phyloP scores from a whole-genome alignment of 208 protist genomes.

The Leishmania amazonensis region DNA sequence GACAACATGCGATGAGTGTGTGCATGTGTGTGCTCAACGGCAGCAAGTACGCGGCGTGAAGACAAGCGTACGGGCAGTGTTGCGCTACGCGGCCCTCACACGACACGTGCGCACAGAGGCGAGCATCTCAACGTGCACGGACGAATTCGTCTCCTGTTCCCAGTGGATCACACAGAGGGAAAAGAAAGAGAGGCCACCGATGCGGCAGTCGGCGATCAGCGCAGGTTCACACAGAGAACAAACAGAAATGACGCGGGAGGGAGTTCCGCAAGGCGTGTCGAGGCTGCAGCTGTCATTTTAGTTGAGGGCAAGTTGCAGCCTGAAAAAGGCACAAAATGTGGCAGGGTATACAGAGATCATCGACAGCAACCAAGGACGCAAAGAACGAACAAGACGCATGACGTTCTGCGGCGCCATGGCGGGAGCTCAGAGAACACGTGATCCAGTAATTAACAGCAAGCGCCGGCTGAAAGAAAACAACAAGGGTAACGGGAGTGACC shows the following conservation, averaged over 20 bases:
- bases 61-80: neutral
- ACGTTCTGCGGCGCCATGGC: neutral
- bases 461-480: slow-evolving; percentile 1
- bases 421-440: neutral
- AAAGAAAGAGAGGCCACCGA: no score
- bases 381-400: neutral
- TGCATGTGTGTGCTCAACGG: neutral
- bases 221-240: neutral
- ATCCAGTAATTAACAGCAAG: neutral
- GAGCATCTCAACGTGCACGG: no score
- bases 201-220: neutral
- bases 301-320: neutral
- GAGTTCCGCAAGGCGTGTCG: neutral
- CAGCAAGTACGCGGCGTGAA: neutral
- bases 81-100: neutral
- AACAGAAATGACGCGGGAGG: neutral
- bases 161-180: neutral
- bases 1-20: neutral
- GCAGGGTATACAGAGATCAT: neutral
- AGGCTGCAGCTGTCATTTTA: neutral
- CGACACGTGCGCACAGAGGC: neutral
- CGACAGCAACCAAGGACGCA: neutral
- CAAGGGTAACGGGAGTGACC: slow-evolving; percentile 1
- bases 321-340: neutral
- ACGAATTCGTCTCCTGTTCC: neutral